Base-by-base conservation (phyloP, 2,329 filamentous ascomycete genomes). In the Neonectria neomacrospora region DNA sequence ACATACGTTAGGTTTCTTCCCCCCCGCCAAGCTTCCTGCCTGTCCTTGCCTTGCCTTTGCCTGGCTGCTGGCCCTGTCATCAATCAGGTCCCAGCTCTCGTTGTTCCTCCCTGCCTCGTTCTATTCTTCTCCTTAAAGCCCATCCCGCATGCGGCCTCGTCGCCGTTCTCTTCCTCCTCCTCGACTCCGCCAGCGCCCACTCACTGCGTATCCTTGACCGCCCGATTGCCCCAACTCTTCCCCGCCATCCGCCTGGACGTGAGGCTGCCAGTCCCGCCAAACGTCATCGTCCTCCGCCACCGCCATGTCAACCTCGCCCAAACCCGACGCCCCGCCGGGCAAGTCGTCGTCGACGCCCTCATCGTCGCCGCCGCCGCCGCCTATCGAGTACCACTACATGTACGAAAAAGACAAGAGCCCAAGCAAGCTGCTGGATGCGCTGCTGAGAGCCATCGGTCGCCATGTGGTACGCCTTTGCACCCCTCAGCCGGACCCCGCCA, bases 351-450 rank as follows among this genome's bases (percentile, higher is more conserved):
- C 39, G 54, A 64, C 71, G 34, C 63, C 69, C 42, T 66, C 60
- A 57, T 60, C 71, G 20, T 68, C 63, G 67, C 74, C 68, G 56
- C 64, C 65, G 53, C 69, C 76, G 37, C 71, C 68, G 54, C 63
- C 68, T 26, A 71, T 79, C 60, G 72, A 78, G 58, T 93, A 92
- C 79, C 86, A 87, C 52, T 89, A 90, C 75, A 83, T 94, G 72
- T 92, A 91, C 73, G 85, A 88, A 67, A 78, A 81, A 37, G 83
- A 91, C 76, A 93, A 92, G 77, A 86, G 85, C 51, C 88, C 91
- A 5, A 90, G 90, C 4, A 85, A 86, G 55, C 76, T 90, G 47
- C 83, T 94, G 28, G 86, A 91, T 76, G 88, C 89, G 58, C 81
- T 94, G 32, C 83, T 93, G 67, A 80, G 88, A 70, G 88, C 90